Evolutionary conservation across 192 early-diverging fungal species (phyloP).

Genomic region (Allomyces arbusculus): DNA sequence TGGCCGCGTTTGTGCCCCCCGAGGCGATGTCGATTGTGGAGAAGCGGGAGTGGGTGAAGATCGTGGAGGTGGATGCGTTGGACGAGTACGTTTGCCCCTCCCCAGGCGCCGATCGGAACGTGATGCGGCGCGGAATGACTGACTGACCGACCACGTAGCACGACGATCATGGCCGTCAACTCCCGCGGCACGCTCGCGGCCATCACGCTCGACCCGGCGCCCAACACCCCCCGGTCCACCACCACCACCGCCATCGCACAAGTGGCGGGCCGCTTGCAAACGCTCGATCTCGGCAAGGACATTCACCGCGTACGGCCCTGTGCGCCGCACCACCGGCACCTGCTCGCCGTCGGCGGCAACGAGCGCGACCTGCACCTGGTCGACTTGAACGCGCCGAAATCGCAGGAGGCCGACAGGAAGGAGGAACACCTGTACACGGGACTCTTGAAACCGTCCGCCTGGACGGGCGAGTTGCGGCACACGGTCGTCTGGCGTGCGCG

Average conservation of each 20-base stretch:
- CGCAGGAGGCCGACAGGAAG: not conserved
- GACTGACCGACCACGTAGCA: not conserved
- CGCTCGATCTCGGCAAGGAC: no score
- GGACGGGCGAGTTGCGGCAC: not conserved
- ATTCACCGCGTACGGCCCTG: not conserved
- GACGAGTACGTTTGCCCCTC: not conserved
- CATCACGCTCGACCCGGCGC: not conserved
- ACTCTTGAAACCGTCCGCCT: not conserved
- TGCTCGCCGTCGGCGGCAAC: not conserved
- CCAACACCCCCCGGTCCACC: not conserved
- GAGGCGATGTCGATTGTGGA: not conserved
- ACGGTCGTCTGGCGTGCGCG: not conserved
- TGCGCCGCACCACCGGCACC: not conserved
- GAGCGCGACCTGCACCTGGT: not conserved
- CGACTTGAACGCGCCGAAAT: not conserved
- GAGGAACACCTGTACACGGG: not conserved
- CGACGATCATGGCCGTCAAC: not conserved
- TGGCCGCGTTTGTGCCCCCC: not conserved
- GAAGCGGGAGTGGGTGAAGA: not conserved
- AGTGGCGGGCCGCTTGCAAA: no score
- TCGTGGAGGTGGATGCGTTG: not conserved
- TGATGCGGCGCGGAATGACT: no score
- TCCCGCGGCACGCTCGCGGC: not conserved
- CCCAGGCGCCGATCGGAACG: no score
- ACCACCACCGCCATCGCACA: no score